A percentile compares a stretch with the other conserved stretches of the same genome.
Evolutionary conservation across 257 asterid species (phyloP).

Genomic region (Petunia secreta): DNA sequence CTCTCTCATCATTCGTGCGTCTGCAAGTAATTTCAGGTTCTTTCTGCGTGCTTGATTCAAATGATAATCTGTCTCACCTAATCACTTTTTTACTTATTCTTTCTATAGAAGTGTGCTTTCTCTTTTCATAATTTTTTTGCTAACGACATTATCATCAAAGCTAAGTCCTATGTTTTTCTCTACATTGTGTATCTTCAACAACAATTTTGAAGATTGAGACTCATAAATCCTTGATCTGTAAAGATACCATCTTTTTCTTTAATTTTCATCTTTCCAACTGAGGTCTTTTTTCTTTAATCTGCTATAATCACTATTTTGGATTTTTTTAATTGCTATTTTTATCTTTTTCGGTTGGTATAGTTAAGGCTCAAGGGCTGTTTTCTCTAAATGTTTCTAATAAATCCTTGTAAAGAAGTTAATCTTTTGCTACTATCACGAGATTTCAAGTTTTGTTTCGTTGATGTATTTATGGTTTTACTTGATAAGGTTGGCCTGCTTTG

Average conservation of each 20-base stretch:
- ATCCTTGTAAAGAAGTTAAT: neutral
- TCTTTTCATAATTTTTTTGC: neutral
- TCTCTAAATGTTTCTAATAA: neutral
- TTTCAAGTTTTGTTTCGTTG: neutral
- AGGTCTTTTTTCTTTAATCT: neutral
- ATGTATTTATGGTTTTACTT: constrained; percentile 11
- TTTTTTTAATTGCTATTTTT: neutral
- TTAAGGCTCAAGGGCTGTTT: neutral
- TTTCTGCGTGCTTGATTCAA: neutral
- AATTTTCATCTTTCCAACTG: neutral
- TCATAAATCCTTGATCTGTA: neutral
- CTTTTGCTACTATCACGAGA: neutral
- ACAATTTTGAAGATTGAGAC: neutral
- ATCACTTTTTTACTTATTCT: neutral
- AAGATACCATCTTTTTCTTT: neutral
- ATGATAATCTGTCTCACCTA: neutral
- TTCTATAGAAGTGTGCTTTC: neutral
- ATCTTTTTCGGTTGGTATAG: neutral
- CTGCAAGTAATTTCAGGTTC: constrained; percentile 21
- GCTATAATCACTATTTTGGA: neutral
- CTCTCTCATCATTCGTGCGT: constrained; percentile 8
- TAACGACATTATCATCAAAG: neutral
- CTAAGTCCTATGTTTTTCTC: neutral
- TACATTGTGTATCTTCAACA: neutral
- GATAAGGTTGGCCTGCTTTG: neutral